Conservation (phyloP, 345 rosid species). For the Eucalyptus regnans region DNA sequence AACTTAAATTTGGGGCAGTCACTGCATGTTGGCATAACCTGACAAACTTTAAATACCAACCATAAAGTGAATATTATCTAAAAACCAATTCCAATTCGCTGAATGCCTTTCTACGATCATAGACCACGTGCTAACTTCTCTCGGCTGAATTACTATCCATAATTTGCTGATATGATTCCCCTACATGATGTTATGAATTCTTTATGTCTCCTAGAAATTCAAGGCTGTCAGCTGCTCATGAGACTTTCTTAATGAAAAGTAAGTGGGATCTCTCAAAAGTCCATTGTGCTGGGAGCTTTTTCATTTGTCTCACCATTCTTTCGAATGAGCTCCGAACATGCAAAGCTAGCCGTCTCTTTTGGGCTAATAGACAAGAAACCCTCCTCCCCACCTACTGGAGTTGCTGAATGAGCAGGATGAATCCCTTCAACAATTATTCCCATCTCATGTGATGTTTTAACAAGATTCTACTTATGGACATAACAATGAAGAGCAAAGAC, state of each 20-base stretch:
- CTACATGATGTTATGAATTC: background rate
- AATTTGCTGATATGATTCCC: background rate
- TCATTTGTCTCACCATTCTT: background rate
- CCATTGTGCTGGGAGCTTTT: background rate
- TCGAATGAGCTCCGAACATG: background rate
- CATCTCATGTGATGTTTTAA: background rate
- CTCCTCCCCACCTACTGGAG: background rate
- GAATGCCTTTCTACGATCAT: background rate
- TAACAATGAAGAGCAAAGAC: background rate
- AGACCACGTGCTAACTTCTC: background rate
- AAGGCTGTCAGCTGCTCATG: background rate
- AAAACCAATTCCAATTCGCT: background rate
- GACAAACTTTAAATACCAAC: background rate
- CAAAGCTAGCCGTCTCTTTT: background rate
- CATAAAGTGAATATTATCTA: background rate
- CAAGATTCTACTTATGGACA: background rate
- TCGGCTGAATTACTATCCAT: background rate
- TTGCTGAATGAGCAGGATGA: background rate
- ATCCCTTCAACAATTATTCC: background rate
- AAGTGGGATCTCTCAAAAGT: background rate
- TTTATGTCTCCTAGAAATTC: background rate
- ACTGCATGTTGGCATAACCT: background rate
- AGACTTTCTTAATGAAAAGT: background rate
- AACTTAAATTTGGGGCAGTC: background rate
- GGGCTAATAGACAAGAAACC: background rate